Conservation (phyloP, 257 asterid species). For the Voacanga thouarsii region DNA sequence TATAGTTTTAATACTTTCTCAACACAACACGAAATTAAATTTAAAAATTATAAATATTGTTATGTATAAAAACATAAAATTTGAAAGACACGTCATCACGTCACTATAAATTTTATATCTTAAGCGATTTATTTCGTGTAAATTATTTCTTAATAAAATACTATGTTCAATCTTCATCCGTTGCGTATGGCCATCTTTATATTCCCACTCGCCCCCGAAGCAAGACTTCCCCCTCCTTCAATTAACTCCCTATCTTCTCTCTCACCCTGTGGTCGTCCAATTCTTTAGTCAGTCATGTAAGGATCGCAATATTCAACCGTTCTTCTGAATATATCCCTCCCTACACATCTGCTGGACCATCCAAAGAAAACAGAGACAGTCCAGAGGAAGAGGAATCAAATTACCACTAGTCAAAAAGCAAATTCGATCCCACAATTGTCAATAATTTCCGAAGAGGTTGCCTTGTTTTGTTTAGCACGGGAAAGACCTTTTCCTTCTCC, state of each 20-base stretch:
- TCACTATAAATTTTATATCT: too few relatives aligned
- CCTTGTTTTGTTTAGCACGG: not conserved
- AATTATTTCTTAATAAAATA: too few relatives aligned
- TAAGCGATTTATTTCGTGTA: too few relatives aligned
- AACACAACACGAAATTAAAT: too few relatives aligned
- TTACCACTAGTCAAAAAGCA: conserved; percentile 1
- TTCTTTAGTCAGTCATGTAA: not conserved
- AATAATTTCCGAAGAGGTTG: not conserved
- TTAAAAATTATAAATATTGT: too few relatives aligned
- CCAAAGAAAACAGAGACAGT: not conserved
- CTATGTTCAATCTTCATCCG: too few relatives aligned
- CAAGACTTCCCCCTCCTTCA: not conserved
- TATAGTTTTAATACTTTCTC: too few relatives aligned
- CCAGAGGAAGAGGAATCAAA: not conserved
- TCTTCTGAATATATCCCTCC: not conserved
- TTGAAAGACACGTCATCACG: too few relatives aligned
- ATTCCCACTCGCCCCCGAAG: not conserved
- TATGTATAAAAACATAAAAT: too few relatives aligned
- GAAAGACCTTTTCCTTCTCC: conserved; percentile 7
- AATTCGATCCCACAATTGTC: not conserved
- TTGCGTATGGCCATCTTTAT: not conserved
- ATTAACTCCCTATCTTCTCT: not conserved
- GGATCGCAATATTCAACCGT: not conserved
- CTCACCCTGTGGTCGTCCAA: not conserved
- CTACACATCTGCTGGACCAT: not conserved